Evolutionary conservation across 495 filamentous ascomycete genomes (phyloP).

Genomic region (Halenospora varia): DNA sequence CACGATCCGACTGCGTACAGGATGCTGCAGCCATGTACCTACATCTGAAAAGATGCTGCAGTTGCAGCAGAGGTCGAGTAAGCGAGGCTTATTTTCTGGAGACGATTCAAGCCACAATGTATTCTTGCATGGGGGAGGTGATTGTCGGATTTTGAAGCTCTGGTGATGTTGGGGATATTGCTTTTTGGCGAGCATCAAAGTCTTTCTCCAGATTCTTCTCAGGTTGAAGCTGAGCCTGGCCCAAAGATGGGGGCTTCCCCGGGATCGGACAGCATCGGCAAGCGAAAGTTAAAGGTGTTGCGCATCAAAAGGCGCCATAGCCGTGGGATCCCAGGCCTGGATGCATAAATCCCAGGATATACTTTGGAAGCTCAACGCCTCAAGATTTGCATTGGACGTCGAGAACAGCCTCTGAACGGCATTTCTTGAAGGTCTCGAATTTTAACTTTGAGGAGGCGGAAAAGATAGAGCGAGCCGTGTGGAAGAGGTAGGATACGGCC

Average conservation of each 20-base stretch:
- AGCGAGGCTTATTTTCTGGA: conserved; percentile 2
- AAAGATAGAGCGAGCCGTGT: no score
- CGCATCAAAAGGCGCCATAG: neutral
- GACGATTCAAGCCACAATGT: neutral
- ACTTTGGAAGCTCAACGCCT: neutral
- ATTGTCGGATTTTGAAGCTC: neutral
- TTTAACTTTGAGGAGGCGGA: no score
- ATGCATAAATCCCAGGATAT: neutral
- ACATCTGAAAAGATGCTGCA: neutral
- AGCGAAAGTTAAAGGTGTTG: neutral
- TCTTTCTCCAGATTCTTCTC: neutral
- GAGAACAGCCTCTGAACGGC: neutral
- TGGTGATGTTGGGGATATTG: neutral
- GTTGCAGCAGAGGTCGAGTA: neutral
- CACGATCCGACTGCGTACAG: neutral
- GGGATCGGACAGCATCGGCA: neutral
- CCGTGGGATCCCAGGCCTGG: neutral
- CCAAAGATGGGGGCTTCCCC: neutral
- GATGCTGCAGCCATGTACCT: neutral
- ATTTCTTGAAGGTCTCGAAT: no score
- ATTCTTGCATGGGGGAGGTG: neutral
- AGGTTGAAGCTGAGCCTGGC: neutral
- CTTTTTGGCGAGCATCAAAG: neutral
- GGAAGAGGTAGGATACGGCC: no score
- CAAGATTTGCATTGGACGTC: neutral